Evolutionary conservation across 2,329 filamentous ascomycete genomes (phyloP), one percentile per base, ranked within the genome.

Genomic region (Zelopaecilomyces penicillatus): DNA sequence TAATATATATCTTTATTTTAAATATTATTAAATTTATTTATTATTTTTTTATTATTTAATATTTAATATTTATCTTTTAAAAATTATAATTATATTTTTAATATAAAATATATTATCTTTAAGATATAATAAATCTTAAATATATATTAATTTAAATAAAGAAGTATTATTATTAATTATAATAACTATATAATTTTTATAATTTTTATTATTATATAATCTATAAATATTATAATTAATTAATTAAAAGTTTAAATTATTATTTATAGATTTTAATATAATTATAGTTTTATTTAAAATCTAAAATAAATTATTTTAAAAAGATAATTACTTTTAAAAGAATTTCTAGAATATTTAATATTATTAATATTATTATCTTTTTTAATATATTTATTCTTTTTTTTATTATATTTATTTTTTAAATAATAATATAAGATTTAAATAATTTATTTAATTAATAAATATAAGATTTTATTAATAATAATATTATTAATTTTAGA

Each of bases 391-490:
- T 30, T 10, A 10, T 32, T 38, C 26, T 26, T 27, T 10, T 35
- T 35, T 36, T 26, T 42, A 36, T 36, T 28, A 42, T 36, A 42
- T 37, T 36, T 7, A 35, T 36, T 26, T 36, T 28, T 36, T 7
- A 36, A 42, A 41, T 33, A 27, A 42, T 7, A 37, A 27, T 43
- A 38, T 37, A 43, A 26, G 30, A 36, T 28, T 6, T 38, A 37
- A 36, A 30, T 30, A 19, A 27, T 28, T 6, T 40, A 40, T 29
- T 27, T 40, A 40, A 28, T 29, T 29, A n/a, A 9, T 29, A 30
- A 40, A 40, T 28, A 32, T 32, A 41, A 32, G 10, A 27, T 30
- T 32, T 5, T 3, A 8, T 8, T 11, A 27, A 42, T 42, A 35
- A 36, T 6, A 35, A 35, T 8, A 6, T 31, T 31, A n/a, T 37